A percentile compares a stretch with the other conserved stretches of the same genome.
Conservation (phyloP, 202 grass and related monocot genomes). For the Hordeum pubiflorum region DNA sequence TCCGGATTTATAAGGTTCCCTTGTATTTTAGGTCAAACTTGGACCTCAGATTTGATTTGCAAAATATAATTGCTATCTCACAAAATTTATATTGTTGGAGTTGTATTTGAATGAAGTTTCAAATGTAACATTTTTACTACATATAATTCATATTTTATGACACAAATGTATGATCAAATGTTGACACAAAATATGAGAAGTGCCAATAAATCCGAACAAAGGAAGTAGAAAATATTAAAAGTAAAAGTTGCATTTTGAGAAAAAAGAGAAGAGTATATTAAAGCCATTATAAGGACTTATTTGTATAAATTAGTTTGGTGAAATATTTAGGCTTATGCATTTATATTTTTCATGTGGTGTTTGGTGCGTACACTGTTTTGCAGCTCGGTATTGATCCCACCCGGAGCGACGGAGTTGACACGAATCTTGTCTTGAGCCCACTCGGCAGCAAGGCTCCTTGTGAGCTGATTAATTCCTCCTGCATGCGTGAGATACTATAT, state of each 20-base stretch:
- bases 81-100: no score
- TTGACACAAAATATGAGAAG: no score
- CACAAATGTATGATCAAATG: no score
- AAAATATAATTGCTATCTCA: no score
- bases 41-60: no score
- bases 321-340: not conserved
- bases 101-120: no score
- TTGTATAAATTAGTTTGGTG: not conserved
- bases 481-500: not conserved
- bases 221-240: not conserved
- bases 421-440: slow-evolving; percentile 2
- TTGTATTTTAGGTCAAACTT: no score
- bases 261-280: no score
- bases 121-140: no score
- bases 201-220: no score
- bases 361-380: not conserved
- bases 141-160: no score
- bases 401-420: slow-evolving; percentile 1
- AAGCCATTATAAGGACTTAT: not conserved
- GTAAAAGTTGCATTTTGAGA: not conserved
- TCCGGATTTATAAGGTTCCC: no score
- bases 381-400: not conserved
- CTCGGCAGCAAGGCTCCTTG: not conserved
- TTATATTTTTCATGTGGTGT: not conserved
- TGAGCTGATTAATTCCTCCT: not conserved